Evolutionary conservation across 495 filamentous ascomycete species (phyloP), one percentile per base, ranked within the genome.

Genomic region (Tuber magnatum): DNA sequence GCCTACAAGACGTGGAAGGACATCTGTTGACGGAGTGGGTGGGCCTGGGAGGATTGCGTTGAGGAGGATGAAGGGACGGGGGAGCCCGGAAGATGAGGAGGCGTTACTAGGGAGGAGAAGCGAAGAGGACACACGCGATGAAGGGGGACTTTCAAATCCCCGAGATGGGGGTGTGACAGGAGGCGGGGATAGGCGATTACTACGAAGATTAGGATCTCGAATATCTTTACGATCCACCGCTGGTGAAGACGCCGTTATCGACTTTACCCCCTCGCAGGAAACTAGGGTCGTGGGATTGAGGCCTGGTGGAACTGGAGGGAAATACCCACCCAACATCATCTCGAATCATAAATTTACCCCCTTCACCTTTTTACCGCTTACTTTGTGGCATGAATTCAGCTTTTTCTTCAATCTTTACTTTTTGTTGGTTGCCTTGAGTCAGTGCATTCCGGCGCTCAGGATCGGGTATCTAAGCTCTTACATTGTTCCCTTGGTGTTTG

Each of bases 351-450:
- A 97, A 88, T 99, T 97, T 82, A 97, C 94, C n/a, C 89, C 93
- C 0, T 92, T 93, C 87, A 95, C 91, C 75, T 99, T 99, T 84
- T 87, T 99, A 4, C 96, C 96, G 6, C 87, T 93, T 39, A 98
- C 96, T 0, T 86, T 98, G 20, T 99, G 97, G 83, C 97, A 98
- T 85, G 96, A 99, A 80, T 99, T 99, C 82, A 97, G 93, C 69
- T 98, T 98, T 85, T 99, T 99, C 85, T 97, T 98, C 87, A 99
- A 99, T 86, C 90, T 97, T 81, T 99, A 99, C 81, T 99, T 98
- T 83, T 87, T 99, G 12, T 87, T 98, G 9, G 96, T 99, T 7
- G 96, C 96, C 12, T 84, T 97, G 65, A 97, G 94, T 22, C 96
- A 99, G 84, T 90, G 92, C 56, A 92, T 99, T 74, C 93, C 94